Percentiles rank a stretch among this genome's conserved stretches.
These are phyloP conservation scores for Fusarium redolens DNA, from an alignment of 2,329 filamentous ascomycete genomes.

Conservation along the genomic window DNA sequence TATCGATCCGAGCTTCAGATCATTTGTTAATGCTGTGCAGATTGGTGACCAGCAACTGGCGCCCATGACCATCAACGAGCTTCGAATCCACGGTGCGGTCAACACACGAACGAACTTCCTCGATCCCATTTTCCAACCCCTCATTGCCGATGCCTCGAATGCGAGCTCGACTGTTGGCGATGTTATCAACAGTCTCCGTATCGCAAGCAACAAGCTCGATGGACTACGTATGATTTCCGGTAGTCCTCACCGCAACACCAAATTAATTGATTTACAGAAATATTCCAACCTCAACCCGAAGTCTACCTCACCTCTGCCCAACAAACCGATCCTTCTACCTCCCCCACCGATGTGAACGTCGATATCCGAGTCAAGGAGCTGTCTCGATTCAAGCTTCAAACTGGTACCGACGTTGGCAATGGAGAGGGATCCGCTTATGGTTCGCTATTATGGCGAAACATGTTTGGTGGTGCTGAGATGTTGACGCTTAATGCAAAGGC, in stretches of 20 bases:
- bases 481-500: slow-evolving; percentile 87
- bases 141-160: slow-evolving; percentile 76
- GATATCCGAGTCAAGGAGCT: slow-evolving; percentile 86
- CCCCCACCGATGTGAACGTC: slow-evolving; percentile 83
- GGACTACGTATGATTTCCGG: slow-evolving; percentile 73
- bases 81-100: slow-evolving; percentile 83
- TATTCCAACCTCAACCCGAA: slow-evolving; percentile 85
- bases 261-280: slow-evolving; percentile 65
- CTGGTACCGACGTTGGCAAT: slow-evolving; percentile 93
- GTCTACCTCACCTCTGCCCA: slow-evolving; percentile 84
- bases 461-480: slow-evolving; percentile 93
- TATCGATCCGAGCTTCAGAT: not conserved
- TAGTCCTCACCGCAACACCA: slow-evolving; percentile 23
- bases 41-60: slow-evolving; percentile 80
- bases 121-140: slow-evolving; percentile 80
- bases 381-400: slow-evolving; percentile 87
- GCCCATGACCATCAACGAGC: slow-evolving; percentile 86
- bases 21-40: slow-evolving; percentile 43
- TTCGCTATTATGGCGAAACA: slow-evolving; percentile 87
- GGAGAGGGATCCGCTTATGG: slow-evolving; percentile 94
- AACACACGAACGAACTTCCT: slow-evolving; percentile 89
- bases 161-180: slow-evolving; percentile 82
- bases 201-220: slow-evolving; percentile 78
- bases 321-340: slow-evolving; percentile 73
- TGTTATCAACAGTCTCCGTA: slow-evolving; percentile 77